Evolutionary conservation across 768 basidiomycete species (phyloP).

Genomic region (Tylopilus rubrobrunneus): DNA sequence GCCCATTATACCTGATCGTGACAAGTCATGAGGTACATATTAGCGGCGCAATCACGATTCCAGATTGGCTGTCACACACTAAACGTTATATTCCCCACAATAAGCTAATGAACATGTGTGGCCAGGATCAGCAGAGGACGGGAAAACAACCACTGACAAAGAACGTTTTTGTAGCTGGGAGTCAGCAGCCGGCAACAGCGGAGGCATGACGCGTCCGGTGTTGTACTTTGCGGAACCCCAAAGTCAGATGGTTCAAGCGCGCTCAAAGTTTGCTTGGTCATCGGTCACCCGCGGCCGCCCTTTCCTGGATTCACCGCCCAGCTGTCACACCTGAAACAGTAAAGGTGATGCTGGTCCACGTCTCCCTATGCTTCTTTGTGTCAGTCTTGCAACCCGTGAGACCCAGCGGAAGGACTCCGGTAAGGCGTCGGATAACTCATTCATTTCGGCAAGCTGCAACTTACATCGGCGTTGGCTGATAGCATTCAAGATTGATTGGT

Average conservation of each 20-base stretch:
- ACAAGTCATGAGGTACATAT: conserved; percentile 7
- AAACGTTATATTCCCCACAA: conserved; percentile 25
- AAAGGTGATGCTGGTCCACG: conserved; percentile 1
- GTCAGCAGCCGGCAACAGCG: not conserved
- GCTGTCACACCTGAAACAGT: conserved; percentile 8
- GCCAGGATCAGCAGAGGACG: conserved; percentile 12
- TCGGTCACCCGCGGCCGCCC: conserved; percentile 6
- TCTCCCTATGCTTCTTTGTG: not conserved
- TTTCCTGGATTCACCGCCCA: not conserved
- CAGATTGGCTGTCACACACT: conserved; percentile 10
- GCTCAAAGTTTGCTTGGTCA: conserved; percentile 4
- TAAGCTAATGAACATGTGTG: conserved; percentile 18
- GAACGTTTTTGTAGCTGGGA: not conserved
- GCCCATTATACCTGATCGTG: not conserved
- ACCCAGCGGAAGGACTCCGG: not conserved
- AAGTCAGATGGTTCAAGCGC: conserved; percentile 6
- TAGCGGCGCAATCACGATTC: conserved; percentile 14
- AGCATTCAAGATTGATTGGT: not conserved
- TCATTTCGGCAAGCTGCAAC: conserved; percentile 9
- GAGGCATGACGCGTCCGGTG: not conserved
- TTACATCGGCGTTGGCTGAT: not conserved
- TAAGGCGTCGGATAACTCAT: conserved; percentile 7
- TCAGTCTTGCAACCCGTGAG: conserved; percentile 9
- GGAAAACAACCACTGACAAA: not conserved
- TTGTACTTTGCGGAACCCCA: not conserved